phyloP scores from a whole-genome alignment of 1,284 basidiomycete species.

The Agaricales sp. region DNA sequence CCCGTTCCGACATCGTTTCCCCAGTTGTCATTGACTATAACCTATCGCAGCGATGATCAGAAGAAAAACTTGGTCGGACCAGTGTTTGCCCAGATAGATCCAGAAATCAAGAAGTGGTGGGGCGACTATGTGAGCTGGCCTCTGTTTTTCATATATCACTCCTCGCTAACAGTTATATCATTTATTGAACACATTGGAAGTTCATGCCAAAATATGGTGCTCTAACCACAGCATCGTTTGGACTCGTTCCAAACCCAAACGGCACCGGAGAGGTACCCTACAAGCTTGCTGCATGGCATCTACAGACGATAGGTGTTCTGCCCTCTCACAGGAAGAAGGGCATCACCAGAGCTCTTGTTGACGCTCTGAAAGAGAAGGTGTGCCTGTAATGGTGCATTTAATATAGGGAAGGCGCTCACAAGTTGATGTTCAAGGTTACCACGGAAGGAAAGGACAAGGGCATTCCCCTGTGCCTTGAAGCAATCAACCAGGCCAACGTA shows the following conservation, averaged over 20 bases:
- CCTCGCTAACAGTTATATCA: no score
- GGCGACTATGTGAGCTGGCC: background rate
- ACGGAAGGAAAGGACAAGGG: background rate
- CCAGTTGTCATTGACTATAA: background rate
- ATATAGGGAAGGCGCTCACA: background rate
- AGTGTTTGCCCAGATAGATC: conserved; percentile 4
- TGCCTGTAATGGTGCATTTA: conserved; percentile 13
- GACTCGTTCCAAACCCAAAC: conserved; percentile 8
- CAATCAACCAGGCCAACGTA: background rate
- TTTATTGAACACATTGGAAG: no score
- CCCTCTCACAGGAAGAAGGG: conserved; percentile 11
- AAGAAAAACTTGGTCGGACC: conserved; percentile 4
- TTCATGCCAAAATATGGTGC: conserved; percentile 12
- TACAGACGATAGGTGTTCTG: conserved; percentile 11
- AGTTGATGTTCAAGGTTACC: background rate
- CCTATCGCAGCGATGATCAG: conserved; percentile 7
- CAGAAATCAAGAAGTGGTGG: conserved; percentile 9
- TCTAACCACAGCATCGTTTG: conserved; percentile 6
- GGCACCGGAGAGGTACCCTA: background rate
- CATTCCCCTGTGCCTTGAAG: background rate
- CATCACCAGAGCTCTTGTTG: conserved; percentile 8
- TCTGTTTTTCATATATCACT: background rate
- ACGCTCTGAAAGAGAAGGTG: conserved; percentile 8
- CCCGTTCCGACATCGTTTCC: background rate
- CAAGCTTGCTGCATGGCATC: conserved; percentile 12